Evolutionary conservation across 441 rosid species (phyloP).

Genomic region (Gossypium trilobum): DNA sequence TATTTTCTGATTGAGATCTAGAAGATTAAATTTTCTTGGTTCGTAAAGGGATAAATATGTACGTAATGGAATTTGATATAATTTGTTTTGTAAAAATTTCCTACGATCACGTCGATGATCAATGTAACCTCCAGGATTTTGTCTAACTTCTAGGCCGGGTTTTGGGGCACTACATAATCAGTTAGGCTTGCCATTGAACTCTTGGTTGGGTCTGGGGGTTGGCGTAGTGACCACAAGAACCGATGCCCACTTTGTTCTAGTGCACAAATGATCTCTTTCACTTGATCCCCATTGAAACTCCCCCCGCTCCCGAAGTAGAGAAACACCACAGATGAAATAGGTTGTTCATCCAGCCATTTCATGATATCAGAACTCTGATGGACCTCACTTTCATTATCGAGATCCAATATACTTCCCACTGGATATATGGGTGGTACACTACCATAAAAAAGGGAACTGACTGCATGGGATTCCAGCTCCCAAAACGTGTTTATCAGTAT

Average conservation of each 20-base stretch:
- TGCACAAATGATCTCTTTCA: no score
- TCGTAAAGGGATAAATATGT: no score
- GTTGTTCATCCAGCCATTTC: conserved; percentile 22
- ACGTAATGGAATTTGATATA: no score
- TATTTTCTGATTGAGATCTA: no score
- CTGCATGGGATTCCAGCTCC: conserved; percentile 39
- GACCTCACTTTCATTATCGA: not conserved
- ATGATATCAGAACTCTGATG: not conserved
- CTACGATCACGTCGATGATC: no score
- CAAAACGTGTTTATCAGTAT: conserved; percentile 22
- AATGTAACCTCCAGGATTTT: no score
- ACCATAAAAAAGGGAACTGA: conserved; percentile 12
- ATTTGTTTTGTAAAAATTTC: no score
- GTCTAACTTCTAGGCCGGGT: no score
- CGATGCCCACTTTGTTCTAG: no score
- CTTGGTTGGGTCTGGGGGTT: conserved; percentile 8
- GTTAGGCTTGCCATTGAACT: not conserved
- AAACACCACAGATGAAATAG: conserved; percentile 38
- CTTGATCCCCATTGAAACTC: conserved; percentile 32
- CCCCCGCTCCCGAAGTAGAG: conserved; percentile 62
- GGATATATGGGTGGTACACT: not conserved
- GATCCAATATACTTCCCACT: not conserved
- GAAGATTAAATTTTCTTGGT: no score
- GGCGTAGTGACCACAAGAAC: conserved; percentile 38
- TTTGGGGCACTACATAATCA: not conserved